Base-by-base conservation (phyloP, 108 stramenopile species). In the Nannochloropsis gaditana region DNA sequence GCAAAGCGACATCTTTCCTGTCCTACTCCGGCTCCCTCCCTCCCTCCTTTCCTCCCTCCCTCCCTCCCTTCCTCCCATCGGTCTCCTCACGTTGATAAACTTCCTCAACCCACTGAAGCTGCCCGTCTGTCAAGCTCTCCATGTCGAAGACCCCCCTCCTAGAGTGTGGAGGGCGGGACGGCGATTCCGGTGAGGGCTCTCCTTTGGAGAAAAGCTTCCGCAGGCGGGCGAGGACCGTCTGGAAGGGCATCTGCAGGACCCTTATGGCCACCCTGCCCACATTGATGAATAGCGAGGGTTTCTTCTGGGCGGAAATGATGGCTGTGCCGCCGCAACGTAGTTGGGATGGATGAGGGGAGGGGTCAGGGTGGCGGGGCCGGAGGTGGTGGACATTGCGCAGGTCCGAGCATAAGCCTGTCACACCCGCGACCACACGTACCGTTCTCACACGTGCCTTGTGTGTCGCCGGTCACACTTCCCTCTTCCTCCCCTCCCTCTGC, bases 101-200 rank as follows among this genome's bases (percentile, higher is more conserved):
- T n/a, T 73, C 59, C n/a, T 73, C 59, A 15, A 73, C 59, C 59
- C 59, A 73, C 59, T n/a, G n/a, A 15, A 73, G n/a, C n/a, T 73
- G 19, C n/a, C 3, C 59, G 19, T 73, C 59, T 8, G 59, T 73
- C n/a, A 73, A 6, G 3, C 19, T n/a, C 59, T 15, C 3, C 59
- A 73, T 73, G 59, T 73, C 59, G 19, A 73, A 73, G n/a, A 73
- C 59, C n/a, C 59, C 59, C n/a, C 59, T 73, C 59, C n/a, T 73
- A n/a, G 59, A 31, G 15, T n/a, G 59, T n/a, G n/a, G 59, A 73
- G 59, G 31, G 31, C 31, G 31, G 31, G 31, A 1, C 31, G 31
- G 31, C 31, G 1, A 31, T 31, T 31, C 31, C 31, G 31, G 31
- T 31, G 31, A 31, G 31, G 31, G 31, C 31, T 31, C 31, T 31